Evolutionary conservation across 768 basidiomycete species (phyloP).

Genomic region (Rhodotorula babjevae): DNA sequence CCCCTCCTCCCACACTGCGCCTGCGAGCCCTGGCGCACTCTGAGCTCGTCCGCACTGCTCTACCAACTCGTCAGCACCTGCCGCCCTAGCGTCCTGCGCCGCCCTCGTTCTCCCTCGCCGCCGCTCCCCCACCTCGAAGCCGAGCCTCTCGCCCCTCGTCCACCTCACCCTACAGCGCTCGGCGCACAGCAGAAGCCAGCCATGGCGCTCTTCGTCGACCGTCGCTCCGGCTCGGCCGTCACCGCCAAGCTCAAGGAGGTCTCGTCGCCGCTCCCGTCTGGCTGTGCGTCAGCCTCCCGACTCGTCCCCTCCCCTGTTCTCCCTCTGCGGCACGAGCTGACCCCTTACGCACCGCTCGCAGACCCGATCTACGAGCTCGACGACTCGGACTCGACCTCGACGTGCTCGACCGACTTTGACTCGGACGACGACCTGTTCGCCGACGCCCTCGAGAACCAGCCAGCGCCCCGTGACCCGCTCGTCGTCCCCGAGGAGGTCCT

Average conservation of each 20-base stretch:
- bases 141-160: too few relatives aligned
- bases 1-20: too few relatives aligned
- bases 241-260: neutral
- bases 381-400: neutral
- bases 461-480: neutral
- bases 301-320: too few relatives aligned
- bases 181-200: too few relatives aligned
- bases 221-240: neutral
- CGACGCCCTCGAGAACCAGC: neutral
- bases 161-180: too few relatives aligned
- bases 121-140: too few relatives aligned
- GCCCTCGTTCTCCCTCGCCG: too few relatives aligned
- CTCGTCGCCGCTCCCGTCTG: neutral
- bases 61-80: too few relatives aligned
- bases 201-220: slow-evolving; percentile 15
- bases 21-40: too few relatives aligned
- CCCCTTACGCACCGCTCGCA: neutral
- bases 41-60: too few relatives aligned
- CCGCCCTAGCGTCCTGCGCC: too few relatives aligned
- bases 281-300: neutral
- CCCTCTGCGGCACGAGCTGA: neutral
- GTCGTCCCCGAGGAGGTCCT: neutral
- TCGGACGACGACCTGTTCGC: neutral
- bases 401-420: neutral
- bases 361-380: slow-evolving; percentile 11